These are phyloP conservation scores for Cyberlindnera subsufficiens DNA, from an alignment of 805 yeast genomes.

Conservation along the genomic window DNA sequence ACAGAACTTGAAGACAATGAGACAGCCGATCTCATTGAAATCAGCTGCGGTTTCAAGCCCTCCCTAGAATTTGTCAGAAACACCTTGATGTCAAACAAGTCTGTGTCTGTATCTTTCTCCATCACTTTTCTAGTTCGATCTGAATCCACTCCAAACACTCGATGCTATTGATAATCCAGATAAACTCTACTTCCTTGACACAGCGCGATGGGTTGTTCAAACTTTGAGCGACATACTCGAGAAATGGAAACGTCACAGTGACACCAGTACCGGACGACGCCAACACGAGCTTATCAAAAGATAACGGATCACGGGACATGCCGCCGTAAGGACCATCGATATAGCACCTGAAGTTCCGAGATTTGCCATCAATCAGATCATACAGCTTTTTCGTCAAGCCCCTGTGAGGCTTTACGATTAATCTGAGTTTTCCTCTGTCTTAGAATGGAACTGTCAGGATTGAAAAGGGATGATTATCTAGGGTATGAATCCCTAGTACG, in stretches of 20 bases:
- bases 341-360: conserved; percentile 27
- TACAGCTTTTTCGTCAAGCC: conserved; percentile 40
- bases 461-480: conserved; percentile 56
- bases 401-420: conserved; percentile 38
- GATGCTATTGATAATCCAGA: conserved; percentile 37
- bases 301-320: conserved; percentile 34
- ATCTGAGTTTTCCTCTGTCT: conserved; percentile 27
- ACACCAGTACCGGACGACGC: conserved; percentile 49
- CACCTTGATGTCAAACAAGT: conserved; percentile 17
- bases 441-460: conserved; percentile 30
- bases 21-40: too few relatives aligned
- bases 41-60: too few relatives aligned
- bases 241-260: conserved; percentile 42
- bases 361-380: conserved; percentile 22
- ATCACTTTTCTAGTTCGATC: conserved; percentile 25
- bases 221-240: conserved; percentile 20
- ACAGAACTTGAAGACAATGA: too few relatives aligned
- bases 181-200: conserved; percentile 30
- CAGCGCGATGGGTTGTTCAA: conserved; percentile 7
- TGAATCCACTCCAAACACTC: conserved; percentile 35
- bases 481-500: conserved; percentile 30
- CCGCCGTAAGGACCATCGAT: conserved; percentile 61
- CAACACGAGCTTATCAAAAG: conserved; percentile 39
- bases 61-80: conserved; percentile 23
- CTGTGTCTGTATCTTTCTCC: neutral